Conservation (phyloP, 2,329 filamentous ascomycete species). For the Botrytis medusae region DNA sequence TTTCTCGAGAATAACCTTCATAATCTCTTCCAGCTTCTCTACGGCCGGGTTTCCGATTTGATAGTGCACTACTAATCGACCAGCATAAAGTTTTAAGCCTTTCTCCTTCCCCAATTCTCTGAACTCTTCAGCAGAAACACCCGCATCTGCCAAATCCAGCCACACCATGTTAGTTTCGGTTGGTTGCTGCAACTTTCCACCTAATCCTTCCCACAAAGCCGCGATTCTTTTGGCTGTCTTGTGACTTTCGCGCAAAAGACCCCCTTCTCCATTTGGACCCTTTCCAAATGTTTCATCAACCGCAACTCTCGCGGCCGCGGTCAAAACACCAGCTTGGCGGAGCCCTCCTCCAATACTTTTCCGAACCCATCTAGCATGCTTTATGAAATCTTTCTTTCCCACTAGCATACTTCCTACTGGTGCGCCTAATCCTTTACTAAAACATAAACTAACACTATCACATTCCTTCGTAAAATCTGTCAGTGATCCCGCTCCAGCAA, state of each 20-base stretch:
- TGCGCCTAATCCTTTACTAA: slow-evolving; percentile 80
- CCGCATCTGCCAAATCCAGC: slow-evolving; percentile 61
- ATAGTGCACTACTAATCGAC: slow-evolving; percentile 67
- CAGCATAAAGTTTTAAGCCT: slow-evolving; percentile 56
- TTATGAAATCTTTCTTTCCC: slow-evolving; percentile 54
- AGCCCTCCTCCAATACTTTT: slow-evolving; percentile 80
- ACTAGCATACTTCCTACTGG: slow-evolving; percentile 77
- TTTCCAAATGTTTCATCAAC: slow-evolving; percentile 75
- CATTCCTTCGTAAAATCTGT: slow-evolving; percentile 67
- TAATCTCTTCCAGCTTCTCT: slow-evolving; percentile 47
- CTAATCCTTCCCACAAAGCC: slow-evolving; percentile 58
- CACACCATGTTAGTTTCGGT: slow-evolving; percentile 77
- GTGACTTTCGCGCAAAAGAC: slow-evolving; percentile 61
- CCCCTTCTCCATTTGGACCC: slow-evolving; percentile 57
- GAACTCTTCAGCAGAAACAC: slow-evolving; percentile 52
- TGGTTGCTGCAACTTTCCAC: slow-evolving; percentile 59
- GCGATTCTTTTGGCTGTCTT: slow-evolving; percentile 61
- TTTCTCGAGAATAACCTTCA: slow-evolving; percentile 41
- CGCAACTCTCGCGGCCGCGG: slow-evolving; percentile 72
- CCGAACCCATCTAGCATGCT: slow-evolving; percentile 70
- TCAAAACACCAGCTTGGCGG: slow-evolving; percentile 73
- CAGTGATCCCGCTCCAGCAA: slow-evolving; percentile 64
- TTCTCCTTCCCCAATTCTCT: slow-evolving; percentile 55
- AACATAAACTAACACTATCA: slow-evolving; percentile 75
- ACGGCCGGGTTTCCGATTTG: slow-evolving; percentile 65